Evolutionary conservation across 805 yeast genomes (phyloP), one percentile per base, ranked within the genome.

Genomic region (Zygosaccharomyces bailii): DNA sequence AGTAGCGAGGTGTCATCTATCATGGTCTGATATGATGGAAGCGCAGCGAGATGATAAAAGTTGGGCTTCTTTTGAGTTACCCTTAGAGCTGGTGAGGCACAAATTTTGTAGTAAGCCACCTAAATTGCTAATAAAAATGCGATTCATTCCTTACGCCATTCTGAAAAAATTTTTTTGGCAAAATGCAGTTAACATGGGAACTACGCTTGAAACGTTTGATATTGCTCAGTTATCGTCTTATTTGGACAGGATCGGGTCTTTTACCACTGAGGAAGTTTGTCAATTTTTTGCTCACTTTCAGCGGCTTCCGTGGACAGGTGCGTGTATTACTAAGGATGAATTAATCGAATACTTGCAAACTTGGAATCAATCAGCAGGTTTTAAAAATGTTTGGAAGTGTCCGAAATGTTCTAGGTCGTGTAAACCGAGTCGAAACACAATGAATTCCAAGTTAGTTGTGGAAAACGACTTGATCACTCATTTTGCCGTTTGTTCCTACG

Each of bases 401-500:
- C 98, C 98, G 0, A 71, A 84, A 8, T 93, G 98, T 65, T 72
- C 74, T 41, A 75, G 76, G 52, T 79, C 83, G 14, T 67, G 84
- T 34, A 69, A 80, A 20, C 65, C 71, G 4, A 72, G 73, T 42
- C 70, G 73, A 43, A 73, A 75, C 44, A 82, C 52, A 2, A 50
- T 42, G 41, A 60, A 54, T 20, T 58, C 62, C 6, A 63, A 63
- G 46, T 39, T 61, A 19, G 53, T 50, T 13, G 34, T 51, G 21
- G 67, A 82, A 55, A 59, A 75, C 32, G 95, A 88, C 53, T 78
- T 86, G 42, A 78, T 87, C n/a, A 80, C 86, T 1, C 99, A 91
- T 67, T 75, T 90, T 43, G 91, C 96, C 0, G 78, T 87, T 1
- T 93, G 99, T 65, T 81, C 87, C 0, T 79, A 84, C 21, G 80